Conservation (phyloP, 2,329 filamentous ascomycete genomes). For the Aspergillus spinulosporus region DNA sequence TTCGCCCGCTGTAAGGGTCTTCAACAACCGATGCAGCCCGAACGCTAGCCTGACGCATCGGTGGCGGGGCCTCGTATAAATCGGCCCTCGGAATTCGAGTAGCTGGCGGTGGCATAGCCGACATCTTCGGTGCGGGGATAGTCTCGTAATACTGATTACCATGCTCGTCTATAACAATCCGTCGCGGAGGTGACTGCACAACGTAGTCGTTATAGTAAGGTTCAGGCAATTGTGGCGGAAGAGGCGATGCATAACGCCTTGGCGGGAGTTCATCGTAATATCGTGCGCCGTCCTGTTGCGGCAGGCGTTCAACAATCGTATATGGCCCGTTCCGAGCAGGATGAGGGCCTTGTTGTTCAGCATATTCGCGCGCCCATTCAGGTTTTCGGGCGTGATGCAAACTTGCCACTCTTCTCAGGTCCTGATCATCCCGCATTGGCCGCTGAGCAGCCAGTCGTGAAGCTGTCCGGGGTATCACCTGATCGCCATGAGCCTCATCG, state of each 20-base stretch:
- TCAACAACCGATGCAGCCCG: conserved; percentile 47
- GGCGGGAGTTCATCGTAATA: conserved; percentile 43
- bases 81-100: conserved; percentile 36
- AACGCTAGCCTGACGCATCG: conserved; percentile 35
- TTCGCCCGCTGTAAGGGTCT: conserved; percentile 41
- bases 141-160: conserved; percentile 75
- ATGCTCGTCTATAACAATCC: conserved; percentile 78
- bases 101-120: conserved; percentile 34
- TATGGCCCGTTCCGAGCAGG: conserved; percentile 43
- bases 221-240: conserved; percentile 40
- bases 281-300: conserved; percentile 36
- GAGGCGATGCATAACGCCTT: conserved; percentile 39
- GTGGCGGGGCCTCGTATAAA: conserved; percentile 35
- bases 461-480: conserved; percentile 38
- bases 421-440: conserved; percentile 44
- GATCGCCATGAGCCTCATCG: conserved; percentile 32
- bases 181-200: conserved; percentile 58
- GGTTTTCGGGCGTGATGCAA: conserved; percentile 47
- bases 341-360: conserved; percentile 44
- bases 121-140: conserved; percentile 41
- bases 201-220: conserved; percentile 46
- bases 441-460: conserved; percentile 43
- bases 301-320: conserved; percentile 40
- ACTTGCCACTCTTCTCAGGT: conserved; percentile 50
- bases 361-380: conserved; percentile 45